These are phyloP conservation scores for Lantana camara DNA, from an alignment of 257 asterid genomes.

Conservation along the genomic window DNA sequence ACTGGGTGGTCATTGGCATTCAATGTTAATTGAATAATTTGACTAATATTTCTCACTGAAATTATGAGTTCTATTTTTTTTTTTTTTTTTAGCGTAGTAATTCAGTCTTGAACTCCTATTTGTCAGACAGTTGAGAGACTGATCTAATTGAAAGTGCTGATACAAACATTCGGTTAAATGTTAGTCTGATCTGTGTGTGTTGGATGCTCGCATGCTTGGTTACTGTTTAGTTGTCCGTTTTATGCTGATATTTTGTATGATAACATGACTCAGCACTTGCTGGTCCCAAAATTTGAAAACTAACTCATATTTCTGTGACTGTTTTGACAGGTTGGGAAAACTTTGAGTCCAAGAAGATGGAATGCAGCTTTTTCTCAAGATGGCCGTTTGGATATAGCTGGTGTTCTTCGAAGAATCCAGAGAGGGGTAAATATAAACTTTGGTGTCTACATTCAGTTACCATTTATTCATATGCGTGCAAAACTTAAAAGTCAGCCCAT, in stretches of 20 bases:
- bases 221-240: conserved; percentile 11
- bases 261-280: conserved; percentile 11
- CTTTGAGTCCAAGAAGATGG: conserved; percentile 96
- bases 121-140: not conserved
- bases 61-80: too few relatives aligned
- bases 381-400: conserved; percentile 92
- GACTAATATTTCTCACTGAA: conserved; percentile 1
- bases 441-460: conserved; percentile 13
- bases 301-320: not conserved
- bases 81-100: not conserved
- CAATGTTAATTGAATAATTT: not conserved
- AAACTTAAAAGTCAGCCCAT: not conserved
- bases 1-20: conserved; percentile 2
- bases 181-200: not conserved
- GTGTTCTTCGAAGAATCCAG: conserved; percentile 91
- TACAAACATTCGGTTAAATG: not conserved
- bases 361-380: conserved; percentile 78
- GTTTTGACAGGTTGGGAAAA: conserved; percentile 75
- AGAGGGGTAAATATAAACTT: conserved; percentile 71
- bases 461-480: conserved; percentile 4
- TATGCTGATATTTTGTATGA: not conserved
- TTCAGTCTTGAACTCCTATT: conserved; percentile 5
- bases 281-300: conserved; percentile 2
- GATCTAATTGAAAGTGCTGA: not conserved
- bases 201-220: conserved; percentile 10